Conservation (phyloP, 495 filamentous ascomycete species). For the Podospora sp. region DNA sequence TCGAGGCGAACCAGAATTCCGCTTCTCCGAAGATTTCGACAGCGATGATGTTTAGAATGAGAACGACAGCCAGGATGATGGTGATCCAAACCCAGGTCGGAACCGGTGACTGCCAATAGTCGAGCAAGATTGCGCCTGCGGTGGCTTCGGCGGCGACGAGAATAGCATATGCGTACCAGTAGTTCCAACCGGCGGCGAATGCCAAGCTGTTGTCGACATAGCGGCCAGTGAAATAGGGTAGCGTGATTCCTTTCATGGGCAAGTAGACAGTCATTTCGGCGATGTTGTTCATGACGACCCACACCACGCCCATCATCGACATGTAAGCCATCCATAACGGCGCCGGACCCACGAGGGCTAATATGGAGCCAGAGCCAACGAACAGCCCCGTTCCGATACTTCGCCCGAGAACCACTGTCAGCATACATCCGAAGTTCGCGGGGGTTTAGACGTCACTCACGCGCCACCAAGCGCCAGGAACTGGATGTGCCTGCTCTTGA, state of each 20-base stretch:
- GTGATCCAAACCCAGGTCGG: slow-evolving; percentile 63
- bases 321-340: slow-evolving; percentile 59
- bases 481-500: slow-evolving; percentile 70
- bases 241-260: slow-evolving; percentile 57
- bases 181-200: slow-evolving; percentile 83
- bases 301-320: slow-evolving; percentile 46
- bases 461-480: slow-evolving; percentile 72
- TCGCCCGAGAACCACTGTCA: not conserved
- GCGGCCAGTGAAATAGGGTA: slow-evolving; percentile 69
- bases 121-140: slow-evolving; percentile 55
- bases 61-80: slow-evolving; percentile 48
- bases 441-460: slow-evolving; percentile 28
- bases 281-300: slow-evolving; percentile 50
- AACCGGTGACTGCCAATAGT: slow-evolving; percentile 57
- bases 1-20: slow-evolving; percentile 65
- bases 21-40: slow-evolving; percentile 62
- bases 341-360: slow-evolving; percentile 50
- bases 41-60: slow-evolving; percentile 51
- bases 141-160: slow-evolving; percentile 53
- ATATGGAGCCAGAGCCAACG: slow-evolving; percentile 53
- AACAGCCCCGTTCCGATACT: slow-evolving; percentile 67
- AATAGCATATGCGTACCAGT: slow-evolving; percentile 56
- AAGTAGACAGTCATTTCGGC: slow-evolving; percentile 64
- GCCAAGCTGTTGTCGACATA: slow-evolving; percentile 75
- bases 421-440: not conserved